Evolutionary conservation across 2,329 filamentous ascomycete species (phyloP), one percentile per base, ranked within the genome.

Genomic region (Pyrenophora seminiperda): DNA sequence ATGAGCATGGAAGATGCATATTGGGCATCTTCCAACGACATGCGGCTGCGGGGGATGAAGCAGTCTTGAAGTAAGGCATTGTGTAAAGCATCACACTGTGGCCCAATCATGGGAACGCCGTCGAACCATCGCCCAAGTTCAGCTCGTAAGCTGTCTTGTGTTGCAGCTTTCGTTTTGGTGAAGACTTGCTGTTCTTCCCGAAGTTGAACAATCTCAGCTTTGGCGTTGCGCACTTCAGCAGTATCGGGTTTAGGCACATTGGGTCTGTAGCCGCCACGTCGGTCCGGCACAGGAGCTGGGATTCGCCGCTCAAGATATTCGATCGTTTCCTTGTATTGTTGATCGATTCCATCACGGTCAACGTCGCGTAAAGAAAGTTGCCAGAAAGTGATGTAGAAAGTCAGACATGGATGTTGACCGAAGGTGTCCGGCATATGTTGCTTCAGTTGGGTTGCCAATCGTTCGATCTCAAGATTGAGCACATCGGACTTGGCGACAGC

Each of bases 341-440:
- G 81, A 48, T 86, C 85, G 39, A 65, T 1, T 27, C 85, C 54
- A 84, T 84, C 42, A 22, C 1, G 90, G 89, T 56, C 92, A 7
- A 72, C 58, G 33, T 99, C 93, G 37, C 89, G 86, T 3, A 95
- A 81, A 20, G 91, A 87, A 10, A 97, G 79, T 41, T 92, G 87
- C 94, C 94, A 99, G 74, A 99, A 99, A 0, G 89, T 89, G 34
- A 89, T 84, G 66, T 91, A 97, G 70, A 97, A 93, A 22, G 89
- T 85, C 0, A 91, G 80, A 34, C 85, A 91, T 42, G 97, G 82
- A 41, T 83, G 83, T 9, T 83, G 77, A 80, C 87, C 91, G 4
- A 85, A 82, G 6, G 84, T 81, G 2, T 82, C 73, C 1, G 88
- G 83, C 9, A 90, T 70, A 0, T 82, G 76, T 5, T 77, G 75